Conservation (phyloP, 495 filamentous ascomycete species). For the Hypoxylon rickii region DNA sequence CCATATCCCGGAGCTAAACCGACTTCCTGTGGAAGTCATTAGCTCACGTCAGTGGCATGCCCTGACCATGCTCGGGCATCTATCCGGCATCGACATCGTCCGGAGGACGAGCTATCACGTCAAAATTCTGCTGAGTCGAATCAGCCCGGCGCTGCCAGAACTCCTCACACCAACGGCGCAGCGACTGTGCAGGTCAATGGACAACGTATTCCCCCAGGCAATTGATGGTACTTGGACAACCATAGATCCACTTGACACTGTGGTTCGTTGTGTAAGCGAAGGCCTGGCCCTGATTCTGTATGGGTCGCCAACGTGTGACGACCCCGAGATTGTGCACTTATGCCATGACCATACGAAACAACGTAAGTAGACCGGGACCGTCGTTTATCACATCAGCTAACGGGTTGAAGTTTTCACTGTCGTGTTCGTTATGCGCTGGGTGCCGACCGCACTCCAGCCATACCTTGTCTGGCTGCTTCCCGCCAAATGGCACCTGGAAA, state of each 20-base stretch:
- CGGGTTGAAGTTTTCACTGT: neutral
- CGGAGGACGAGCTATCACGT: neutral
- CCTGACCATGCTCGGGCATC: neutral
- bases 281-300: slow-evolving; percentile 1
- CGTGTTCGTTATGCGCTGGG: neutral
- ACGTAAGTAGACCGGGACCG: neutral
- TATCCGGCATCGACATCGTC: neutral
- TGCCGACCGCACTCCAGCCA: neutral
- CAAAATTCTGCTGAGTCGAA: neutral
- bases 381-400: neutral
- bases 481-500: neutral
- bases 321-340: neutral
- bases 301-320: neutral
- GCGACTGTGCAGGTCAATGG: no score
- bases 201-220: no score
- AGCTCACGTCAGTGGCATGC: neutral
- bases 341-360: slow-evolving; percentile 6
- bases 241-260: neutral
- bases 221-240: neutral
- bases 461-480: slow-evolving; percentile 11
- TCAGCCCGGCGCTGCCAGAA: slow-evolving; percentile 9
- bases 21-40: neutral
- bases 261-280: slow-evolving; percentile 9
- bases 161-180: neutral
- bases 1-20: neutral